Base-by-base conservation (phyloP, 2,329 filamentous ascomycete species). In the Fusarium odoratissimum region DNA sequence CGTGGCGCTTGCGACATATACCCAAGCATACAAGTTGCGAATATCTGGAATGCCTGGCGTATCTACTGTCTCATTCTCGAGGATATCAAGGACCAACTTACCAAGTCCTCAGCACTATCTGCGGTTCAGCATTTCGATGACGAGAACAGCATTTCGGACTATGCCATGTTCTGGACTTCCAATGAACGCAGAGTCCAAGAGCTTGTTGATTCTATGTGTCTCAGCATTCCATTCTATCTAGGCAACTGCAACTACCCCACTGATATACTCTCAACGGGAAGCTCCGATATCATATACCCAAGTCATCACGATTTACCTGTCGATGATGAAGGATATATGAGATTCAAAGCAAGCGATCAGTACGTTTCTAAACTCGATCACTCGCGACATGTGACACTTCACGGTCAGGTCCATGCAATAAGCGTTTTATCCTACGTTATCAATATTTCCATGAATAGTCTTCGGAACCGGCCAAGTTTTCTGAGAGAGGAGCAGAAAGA, bases 141-240 rank as follows among this genome's bases (percentile, higher is more conserved):
- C 3, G 0, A 6, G 3, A 33, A 4, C 8, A n/a, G 3, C 1
- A 13, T 28, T 3, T 7, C 40, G 1, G 19, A 21, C 5, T 6
- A 33, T 7, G 12, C 8, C 1, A 19, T 30, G 2, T 12, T 28
- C 8, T 58, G 31, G 31, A 49, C 31, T 16, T 31, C 8, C 17
- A 30, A 30, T 19, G 4, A 16, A 4, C 6, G 0, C 7, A 12
- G 2, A 41, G 3, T 33, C 4, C 51, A 48, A 17, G 19, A 67
- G 5, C 30, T 74, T 13, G 8, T 74, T 3, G 21, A 67, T 13
- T 52, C 55, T 6, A 38, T 75, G 6, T 72, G 71, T 8, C 17
- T 54, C 2, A 74, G 71, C 16, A 33, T 75, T 8, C 71, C 71
- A 1, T 75, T 74, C 16, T 75, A 75, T 35, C 68, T 75, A 4